phyloP scores from a whole-genome alignment of 768 basidiomycete genomes.

The Trametes punicea region DNA sequence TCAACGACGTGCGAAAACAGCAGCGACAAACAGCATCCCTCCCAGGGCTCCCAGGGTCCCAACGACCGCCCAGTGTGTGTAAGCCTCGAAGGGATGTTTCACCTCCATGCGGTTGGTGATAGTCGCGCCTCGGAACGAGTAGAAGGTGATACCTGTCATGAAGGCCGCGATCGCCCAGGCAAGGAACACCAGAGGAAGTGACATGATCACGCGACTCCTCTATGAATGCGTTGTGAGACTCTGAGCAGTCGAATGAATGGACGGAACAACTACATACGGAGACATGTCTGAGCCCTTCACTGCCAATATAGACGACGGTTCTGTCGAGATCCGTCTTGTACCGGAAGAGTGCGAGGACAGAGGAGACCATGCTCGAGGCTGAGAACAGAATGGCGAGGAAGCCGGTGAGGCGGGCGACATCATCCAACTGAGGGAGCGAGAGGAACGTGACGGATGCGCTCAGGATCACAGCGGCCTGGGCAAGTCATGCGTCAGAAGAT shows the following conservation, averaged over 20 bases:
- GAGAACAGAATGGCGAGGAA: slow-evolving; percentile 70
- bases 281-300: slow-evolving; percentile 57
- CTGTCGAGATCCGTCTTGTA: slow-evolving; percentile 65
- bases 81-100: slow-evolving; percentile 50
- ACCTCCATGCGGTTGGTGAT: slow-evolving; percentile 36
- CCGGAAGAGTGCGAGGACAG: slow-evolving; percentile 65
- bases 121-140: slow-evolving; percentile 55
- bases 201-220: slow-evolving; percentile 62
- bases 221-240: slow-evolving; percentile 25
- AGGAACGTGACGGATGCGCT: slow-evolving; percentile 83
- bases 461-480: slow-evolving; percentile 73
- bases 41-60: slow-evolving; percentile 62
- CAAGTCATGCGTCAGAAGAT: neutral
- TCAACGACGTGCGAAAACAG: slow-evolving; percentile 30
- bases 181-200: slow-evolving; percentile 71
- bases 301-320: slow-evolving; percentile 39
- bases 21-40: slow-evolving; percentile 56
- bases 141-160: slow-evolving; percentile 60
- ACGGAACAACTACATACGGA: slow-evolving; percentile 32
- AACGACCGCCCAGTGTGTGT: slow-evolving; percentile 60
- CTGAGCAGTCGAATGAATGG: slow-evolving; percentile 3
- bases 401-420: slow-evolving; percentile 57
- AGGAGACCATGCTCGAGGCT: slow-evolving; percentile 63
- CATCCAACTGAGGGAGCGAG: slow-evolving; percentile 71
- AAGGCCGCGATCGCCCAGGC: slow-evolving; percentile 70